A percentile compares a stretch with the other conserved stretches of the same genome.
phyloP scores from a whole-genome alignment of 1,284 basidiomycete species.

The Heterobasidion annosum region DNA sequence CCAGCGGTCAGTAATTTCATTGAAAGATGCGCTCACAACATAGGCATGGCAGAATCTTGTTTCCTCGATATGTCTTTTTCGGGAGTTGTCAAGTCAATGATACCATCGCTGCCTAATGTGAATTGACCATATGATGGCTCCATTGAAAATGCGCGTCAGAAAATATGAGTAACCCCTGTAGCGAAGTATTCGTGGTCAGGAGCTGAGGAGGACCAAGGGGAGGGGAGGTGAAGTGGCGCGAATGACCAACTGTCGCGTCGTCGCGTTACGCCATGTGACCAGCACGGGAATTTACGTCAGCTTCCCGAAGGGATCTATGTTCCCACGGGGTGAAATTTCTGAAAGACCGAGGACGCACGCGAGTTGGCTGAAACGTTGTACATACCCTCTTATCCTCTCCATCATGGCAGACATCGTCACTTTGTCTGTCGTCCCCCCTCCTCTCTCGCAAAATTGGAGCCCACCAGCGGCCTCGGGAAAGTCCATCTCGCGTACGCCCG shows the following conservation, averaged over 20 bases:
- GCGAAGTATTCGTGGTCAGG: no score
- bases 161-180: no score
- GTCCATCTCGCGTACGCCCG: slow-evolving; percentile 22
- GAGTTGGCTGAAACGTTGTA: not conserved
- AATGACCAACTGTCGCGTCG: no score
- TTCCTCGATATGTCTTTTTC: slow-evolving; percentile 1
- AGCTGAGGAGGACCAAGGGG: no score
- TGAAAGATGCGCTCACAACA: slow-evolving; percentile 1
- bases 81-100: slow-evolving; percentile 11
- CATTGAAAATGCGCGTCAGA: no score
- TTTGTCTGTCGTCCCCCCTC: slow-evolving; percentile 22
- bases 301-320: no score
- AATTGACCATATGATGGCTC: no score
- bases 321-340: no score
- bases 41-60: not conserved
- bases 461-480: slow-evolving; percentile 18
- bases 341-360: no score
- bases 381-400: slow-evolving; percentile 1
- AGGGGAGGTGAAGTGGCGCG: no score
- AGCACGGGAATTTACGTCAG: no score
- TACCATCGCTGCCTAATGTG: not conserved
- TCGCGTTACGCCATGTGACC: no score
- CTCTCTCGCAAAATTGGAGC: slow-evolving; percentile 20
- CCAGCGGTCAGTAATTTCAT: not conserved
- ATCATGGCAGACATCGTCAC: slow-evolving; percentile 23